Evolutionary conservation across 2,329 filamentous ascomycete genomes (phyloP).

Genomic region (Aspergillus persii): DNA sequence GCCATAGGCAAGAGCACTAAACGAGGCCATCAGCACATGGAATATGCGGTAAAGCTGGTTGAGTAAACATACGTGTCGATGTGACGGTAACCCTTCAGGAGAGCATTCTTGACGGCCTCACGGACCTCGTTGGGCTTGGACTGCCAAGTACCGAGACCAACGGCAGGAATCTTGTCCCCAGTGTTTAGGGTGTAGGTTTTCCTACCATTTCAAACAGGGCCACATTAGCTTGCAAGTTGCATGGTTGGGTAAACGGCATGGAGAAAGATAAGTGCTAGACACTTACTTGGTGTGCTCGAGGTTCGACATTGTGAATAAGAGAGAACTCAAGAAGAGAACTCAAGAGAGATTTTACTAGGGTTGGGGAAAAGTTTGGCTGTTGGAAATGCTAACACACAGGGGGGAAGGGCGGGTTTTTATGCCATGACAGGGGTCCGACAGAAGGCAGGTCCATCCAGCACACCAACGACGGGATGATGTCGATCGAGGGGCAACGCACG

Average conservation of each 20-base stretch:
- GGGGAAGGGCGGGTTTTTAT: conserved; percentile 11
- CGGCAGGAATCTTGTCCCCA: conserved; percentile 47
- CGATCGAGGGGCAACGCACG: conserved; percentile 17
- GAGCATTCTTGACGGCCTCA: conserved; percentile 48
- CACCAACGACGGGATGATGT: conserved; percentile 17
- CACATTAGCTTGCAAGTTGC: background rate
- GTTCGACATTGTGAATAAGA: conserved; percentile 25
- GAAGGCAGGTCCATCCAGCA: conserved; percentile 24
- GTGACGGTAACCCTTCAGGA: conserved; percentile 55
- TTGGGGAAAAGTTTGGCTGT: background rate
- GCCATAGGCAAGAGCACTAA: conserved; percentile 49
- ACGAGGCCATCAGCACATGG: background rate
- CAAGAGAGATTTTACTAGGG: background rate
- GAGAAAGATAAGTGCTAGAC: background rate
- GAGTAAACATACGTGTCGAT: conserved; percentile 49
- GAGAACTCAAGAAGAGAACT: background rate
- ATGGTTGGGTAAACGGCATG: no score
- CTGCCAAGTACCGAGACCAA: conserved; percentile 58
- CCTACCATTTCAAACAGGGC: conserved; percentile 16
- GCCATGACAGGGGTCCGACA: conserved; percentile 7
- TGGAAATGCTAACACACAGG: background rate
- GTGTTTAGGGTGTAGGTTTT: conserved; percentile 50
- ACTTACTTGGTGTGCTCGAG: conserved; percentile 31
- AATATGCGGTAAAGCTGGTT: background rate
- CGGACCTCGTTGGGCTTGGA: conserved; percentile 53